A percentile compares a stretch with the other conserved stretches of the same genome.
Evolutionary conservation across 257 asterid species (phyloP).

Genomic region (Solanum clarkiae): DNA sequence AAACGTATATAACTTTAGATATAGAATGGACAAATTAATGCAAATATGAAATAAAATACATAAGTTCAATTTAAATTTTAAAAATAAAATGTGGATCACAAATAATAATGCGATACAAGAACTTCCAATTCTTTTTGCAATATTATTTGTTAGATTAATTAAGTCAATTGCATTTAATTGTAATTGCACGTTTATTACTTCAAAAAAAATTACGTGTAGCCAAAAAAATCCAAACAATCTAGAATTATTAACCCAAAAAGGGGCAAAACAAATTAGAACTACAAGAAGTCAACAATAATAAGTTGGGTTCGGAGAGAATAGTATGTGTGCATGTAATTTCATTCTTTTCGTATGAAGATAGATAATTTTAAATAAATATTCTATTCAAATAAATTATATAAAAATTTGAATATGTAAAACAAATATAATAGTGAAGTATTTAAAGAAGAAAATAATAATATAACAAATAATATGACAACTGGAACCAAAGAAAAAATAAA

Average conservation of each 20-base stretch:
- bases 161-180: background rate
- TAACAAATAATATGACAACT: no score
- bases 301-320: background rate
- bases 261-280: background rate
- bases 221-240: background rate
- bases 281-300: background rate
- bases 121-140: no score
- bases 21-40: background rate
- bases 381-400: background rate
- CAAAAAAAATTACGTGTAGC: accelerated
- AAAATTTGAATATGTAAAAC: background rate
- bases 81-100: background rate
- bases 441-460: no score
- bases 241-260: background rate
- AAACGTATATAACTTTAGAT: background rate
- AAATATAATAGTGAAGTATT: accelerated
- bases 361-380: accelerated
- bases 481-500: background rate
- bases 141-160: background rate
- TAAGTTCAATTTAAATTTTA: background rate
- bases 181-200: background rate
- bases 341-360: no score
- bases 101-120: background rate
- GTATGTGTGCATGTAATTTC: no score
- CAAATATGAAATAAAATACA: background rate